Evolutionary conservation across 257 asterid genomes (phyloP), one percentile per base, ranked within the genome.

Genomic region (Rehmannia glutinosa): DNA sequence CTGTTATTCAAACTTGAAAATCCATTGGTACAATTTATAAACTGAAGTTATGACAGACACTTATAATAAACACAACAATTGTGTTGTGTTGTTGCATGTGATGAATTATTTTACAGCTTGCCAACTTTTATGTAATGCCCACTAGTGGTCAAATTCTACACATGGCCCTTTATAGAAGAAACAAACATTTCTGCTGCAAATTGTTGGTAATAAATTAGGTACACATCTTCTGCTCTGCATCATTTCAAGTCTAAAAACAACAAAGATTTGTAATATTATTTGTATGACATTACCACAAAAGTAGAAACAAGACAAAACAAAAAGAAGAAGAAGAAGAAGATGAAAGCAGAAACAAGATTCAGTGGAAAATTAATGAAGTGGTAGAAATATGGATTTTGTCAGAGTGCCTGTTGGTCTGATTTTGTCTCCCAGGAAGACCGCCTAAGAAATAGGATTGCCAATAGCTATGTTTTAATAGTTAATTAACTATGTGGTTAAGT

Each of bases 351-450:
- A 50, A 39, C 20, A 25, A 8, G 16, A 20, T 43, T 15, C 10
- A 60, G 47, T 66, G 54, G 69, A 32, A 41, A 59, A n/a, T n/a
- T n/a, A n/a, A 15, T 50, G 63, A 67, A 42, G n/a, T 69, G 66
- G 63, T 69, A 1, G 52, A 69, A 36, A 73, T 3, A 64, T 58
- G 77, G 10, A 35, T 41, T 25, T 0, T 28, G 81, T 60, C 81
- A 72, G 81, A 72, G 28, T 75, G 81, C 78, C 69, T 75, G 72
- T 69, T 68, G 64, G 73, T 68, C 5, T 68, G 20, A 36, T 11
- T 36, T 69, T 75, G 77, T 75, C 72, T 69, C 25, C 73, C 78
- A 35, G 8, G 36, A 61, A 69, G 38, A 35, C 51, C 66, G 75
- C 78, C 77, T 76, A 54, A 69, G 46, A 64, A 73, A 33, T 42